phyloP scores from a whole-genome alignment of 2,329 filamentous ascomycete genomes.

The Didymella segeticola region DNA sequence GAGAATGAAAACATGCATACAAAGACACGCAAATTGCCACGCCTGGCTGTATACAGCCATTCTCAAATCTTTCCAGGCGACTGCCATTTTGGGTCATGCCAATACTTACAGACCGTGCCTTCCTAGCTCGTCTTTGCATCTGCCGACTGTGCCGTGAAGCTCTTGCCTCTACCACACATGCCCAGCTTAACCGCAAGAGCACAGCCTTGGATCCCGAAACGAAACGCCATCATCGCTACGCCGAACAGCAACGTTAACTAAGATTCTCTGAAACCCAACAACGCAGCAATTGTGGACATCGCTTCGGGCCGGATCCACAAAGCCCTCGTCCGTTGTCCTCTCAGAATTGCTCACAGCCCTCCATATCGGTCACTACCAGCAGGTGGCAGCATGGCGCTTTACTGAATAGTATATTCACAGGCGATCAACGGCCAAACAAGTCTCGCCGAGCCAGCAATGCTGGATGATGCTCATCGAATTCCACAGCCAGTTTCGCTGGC shows the following conservation, averaged over 20 bases:
- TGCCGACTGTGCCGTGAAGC: constrained; percentile 7
- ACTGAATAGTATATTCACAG: constrained; percentile 7
- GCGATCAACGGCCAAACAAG: constrained; percentile 8
- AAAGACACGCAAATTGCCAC: neutral
- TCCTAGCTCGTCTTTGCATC: neutral
- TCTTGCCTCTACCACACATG: neutral
- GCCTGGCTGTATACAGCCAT: neutral
- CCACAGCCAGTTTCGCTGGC: constrained; percentile 10
- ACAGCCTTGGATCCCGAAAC: neutral
- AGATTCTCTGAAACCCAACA: constrained; percentile 3
- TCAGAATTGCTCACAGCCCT: constrained; percentile 10
- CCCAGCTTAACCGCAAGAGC: neutral
- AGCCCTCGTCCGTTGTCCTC: constrained; percentile 2
- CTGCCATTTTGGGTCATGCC: neutral
- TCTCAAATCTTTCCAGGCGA: neutral
- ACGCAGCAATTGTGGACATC: constrained; percentile 5
- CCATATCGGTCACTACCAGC: neutral
- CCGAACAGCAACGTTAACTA: neutral
- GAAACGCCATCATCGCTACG: neutral
- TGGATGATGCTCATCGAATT: constrained; percentile 1
- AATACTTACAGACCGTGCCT: constrained; percentile 1
- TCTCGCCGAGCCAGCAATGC: constrained; percentile 10
- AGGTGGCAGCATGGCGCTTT: neutral
- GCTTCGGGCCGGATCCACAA: constrained; percentile 12
- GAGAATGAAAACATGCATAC: neutral